A percentile compares a stretch with the other conserved stretches of the same genome.
phyloP scores from a whole-genome alignment of 371 early-diverging fungal species.

The Gilbertella persicaria region DNA sequence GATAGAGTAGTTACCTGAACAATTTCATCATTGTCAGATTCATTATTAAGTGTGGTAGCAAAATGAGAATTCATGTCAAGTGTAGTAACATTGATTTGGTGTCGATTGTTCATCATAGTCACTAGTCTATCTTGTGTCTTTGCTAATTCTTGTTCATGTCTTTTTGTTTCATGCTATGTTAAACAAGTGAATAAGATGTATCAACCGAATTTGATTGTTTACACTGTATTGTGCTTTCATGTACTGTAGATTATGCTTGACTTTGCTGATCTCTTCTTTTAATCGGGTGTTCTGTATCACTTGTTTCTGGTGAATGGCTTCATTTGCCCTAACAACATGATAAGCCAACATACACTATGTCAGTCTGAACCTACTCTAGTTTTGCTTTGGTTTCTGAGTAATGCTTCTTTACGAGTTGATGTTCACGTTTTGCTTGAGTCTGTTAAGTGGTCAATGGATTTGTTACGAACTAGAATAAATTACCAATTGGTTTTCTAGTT shows the following conservation, averaged over 20 bases:
- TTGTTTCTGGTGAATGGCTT: conserved; percentile 18
- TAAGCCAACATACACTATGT: not conserved
- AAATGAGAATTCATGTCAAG: conserved; percentile 29
- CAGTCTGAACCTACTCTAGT: conserved; percentile 23
- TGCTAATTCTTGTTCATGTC: conserved; percentile 41
- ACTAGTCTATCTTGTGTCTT: conserved; percentile 41
- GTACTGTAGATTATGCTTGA: conserved; percentile 46
- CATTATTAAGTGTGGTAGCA: conserved; percentile 15
- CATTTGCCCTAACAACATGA: conserved; percentile 14
- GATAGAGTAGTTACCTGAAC: conserved; percentile 14
- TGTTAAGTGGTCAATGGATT: not conserved
- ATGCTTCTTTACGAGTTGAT: not conserved
- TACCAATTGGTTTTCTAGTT: conserved; percentile 8
- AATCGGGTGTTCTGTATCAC: conserved; percentile 21
- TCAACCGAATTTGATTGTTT: conserved; percentile 5
- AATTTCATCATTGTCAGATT: conserved; percentile 14
- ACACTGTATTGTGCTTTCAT: conserved; percentile 51
- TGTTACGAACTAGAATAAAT: not conserved
- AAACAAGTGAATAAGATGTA: not conserved
- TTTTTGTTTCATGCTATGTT: conserved; percentile 42
- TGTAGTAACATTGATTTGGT: conserved; percentile 27
- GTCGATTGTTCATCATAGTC: conserved; percentile 39
- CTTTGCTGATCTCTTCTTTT: conserved; percentile 42
- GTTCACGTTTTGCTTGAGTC: conserved; percentile 10
- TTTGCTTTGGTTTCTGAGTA: conserved; percentile 11